phyloP scores from a whole-genome alignment of 768 basidiomycete species.

The Phallus indusiatus region DNA sequence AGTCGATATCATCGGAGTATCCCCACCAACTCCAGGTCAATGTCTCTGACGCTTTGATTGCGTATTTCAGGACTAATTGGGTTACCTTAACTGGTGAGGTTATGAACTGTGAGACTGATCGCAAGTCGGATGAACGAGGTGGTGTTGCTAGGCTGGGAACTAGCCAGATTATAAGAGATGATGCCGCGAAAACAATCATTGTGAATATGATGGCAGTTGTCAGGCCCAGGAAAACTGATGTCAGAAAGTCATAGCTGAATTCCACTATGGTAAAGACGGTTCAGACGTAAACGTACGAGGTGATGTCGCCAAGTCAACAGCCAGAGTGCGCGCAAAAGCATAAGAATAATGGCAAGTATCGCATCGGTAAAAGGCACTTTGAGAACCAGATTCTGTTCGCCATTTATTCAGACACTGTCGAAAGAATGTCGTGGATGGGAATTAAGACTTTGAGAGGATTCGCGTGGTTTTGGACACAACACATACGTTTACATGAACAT shows the following conservation, averaged over 20 bases:
- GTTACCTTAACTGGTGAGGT: constrained; percentile 50
- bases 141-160: constrained; percentile 53
- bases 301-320: constrained; percentile 69
- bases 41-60: constrained; percentile 35
- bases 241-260: not conserved
- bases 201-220: constrained; percentile 57
- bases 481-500: constrained; percentile 57
- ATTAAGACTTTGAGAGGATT: no score
- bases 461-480: no score
- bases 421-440: not conserved
- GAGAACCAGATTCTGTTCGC: constrained; percentile 53
- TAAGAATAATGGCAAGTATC: constrained; percentile 75
- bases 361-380: constrained; percentile 67
- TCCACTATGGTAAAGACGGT: no score
- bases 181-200: constrained; percentile 54
- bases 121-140: constrained; percentile 26
- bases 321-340: constrained; percentile 61
- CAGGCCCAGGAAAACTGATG: constrained; percentile 52
- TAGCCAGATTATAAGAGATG: constrained; percentile 60
- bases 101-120: constrained; percentile 31
- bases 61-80: constrained; percentile 52
- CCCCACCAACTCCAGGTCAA: not conserved
- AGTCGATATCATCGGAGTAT: constrained; percentile 43
- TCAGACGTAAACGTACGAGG: constrained; percentile 35
- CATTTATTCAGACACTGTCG: constrained; percentile 55